Evolutionary conservation across 768 basidiomycete genomes (phyloP), one percentile per base, ranked within the genome.

Genomic region (Lactifluus hygrophoroides): DNA sequence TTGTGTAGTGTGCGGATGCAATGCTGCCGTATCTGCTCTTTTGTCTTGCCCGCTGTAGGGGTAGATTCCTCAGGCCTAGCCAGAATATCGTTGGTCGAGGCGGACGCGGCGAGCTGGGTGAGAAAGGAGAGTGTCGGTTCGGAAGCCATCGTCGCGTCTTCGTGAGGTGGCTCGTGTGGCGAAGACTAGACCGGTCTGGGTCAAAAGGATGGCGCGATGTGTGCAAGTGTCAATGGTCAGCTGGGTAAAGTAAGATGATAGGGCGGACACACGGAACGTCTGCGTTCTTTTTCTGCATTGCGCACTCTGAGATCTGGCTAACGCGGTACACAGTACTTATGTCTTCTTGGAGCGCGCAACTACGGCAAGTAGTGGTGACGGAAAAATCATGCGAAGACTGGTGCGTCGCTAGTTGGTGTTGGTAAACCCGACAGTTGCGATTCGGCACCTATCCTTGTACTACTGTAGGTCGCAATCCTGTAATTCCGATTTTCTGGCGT

Each of bases 1-100:
- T 90, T 93, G 72, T 92, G 85, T 21, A 98, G 72, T 1, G 86
- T 78, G 38, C 88, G 83, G 47, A 94, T 74, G 66, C 92, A 90
- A 65, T 90, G 79, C 54, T 80, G 78, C 30, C 86, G 81, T 27
- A 83, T 68, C 62, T 89, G 87, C 64, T 88, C 84, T 63, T 80
- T 86, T 7, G 83, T 86, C 68, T 80, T 85, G 35, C 68, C 69
- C 7, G 61, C 56, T 8, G 59, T 56, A 8, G 66, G 66, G 25
- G 63, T 54, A 25, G 58, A 57, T 35, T 66, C 66, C 8, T 68
- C 68, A 4, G 67, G 66, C 0, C 74, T 72, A 2, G 73, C 73
- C 0, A 73, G 71, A 3, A 72, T 64, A 53, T 75, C 73, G 25
- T 50, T 54, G 3, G 67, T 42, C 2, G 69, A 62, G n/a, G 70